Conservation (phyloP, 371 early-diverging fungal genomes). For the Mucor plumbeus region DNA sequence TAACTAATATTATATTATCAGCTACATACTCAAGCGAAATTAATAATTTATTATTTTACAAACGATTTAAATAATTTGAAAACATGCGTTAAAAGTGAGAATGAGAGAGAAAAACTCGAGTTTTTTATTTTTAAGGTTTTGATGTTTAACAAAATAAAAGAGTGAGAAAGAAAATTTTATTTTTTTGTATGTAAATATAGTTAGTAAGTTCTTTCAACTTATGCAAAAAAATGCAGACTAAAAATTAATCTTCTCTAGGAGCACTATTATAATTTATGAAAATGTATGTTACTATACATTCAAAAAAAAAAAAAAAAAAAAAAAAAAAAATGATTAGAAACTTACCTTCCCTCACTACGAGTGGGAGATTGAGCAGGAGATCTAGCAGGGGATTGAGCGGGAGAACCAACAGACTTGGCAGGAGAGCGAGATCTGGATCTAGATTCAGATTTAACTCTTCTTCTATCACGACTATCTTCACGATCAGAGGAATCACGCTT, state of each 20-base stretch:
- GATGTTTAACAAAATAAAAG: conserved; percentile 7
- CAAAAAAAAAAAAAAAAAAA: neutral
- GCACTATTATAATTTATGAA: conserved; percentile 5
- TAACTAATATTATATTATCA: conserved; percentile 11
- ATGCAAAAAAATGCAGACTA: neutral
- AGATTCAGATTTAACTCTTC: conserved; percentile 11
- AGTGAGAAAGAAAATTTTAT: neutral
- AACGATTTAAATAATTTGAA: conserved; percentile 25
- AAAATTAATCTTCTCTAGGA: conserved; percentile 29
- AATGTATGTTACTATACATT: neutral
- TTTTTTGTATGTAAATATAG: conserved; percentile 5
- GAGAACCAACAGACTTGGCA: conserved; percentile 22
- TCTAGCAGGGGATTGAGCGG: conserved; percentile 27
- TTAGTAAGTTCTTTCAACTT: neutral
- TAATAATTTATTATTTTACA: conserved; percentile 13
- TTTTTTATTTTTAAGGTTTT: conserved; percentile 8
- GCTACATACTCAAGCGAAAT: neutral
- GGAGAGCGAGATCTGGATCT: conserved; percentile 58
- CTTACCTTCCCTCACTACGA: conserved; percentile 37
- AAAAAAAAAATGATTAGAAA: neutral
- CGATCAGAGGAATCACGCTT: conserved; percentile 50
- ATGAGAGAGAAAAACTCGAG: neutral
- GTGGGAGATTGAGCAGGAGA: conserved; percentile 34
- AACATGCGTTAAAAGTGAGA: conserved; percentile 1
- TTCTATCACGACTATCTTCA: conserved; percentile 32